phyloP scores from a whole-genome alignment of 139 green algal species.

The Diplosphaera chodatii region DNA sequence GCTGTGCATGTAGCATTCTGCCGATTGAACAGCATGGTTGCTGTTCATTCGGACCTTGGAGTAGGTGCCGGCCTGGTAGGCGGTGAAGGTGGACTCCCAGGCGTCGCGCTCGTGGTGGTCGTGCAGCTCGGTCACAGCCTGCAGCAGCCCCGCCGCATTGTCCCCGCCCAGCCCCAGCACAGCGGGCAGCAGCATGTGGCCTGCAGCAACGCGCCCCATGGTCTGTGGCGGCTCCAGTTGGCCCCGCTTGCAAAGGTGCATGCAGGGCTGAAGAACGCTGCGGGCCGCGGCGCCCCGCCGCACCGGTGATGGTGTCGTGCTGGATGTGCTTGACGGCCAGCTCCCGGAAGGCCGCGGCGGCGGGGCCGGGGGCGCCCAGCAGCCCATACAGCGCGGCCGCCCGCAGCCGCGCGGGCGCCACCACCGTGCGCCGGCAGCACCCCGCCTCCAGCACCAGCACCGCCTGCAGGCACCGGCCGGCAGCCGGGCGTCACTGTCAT shows the following conservation, averaged over 20 bases:
- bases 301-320: constrained; percentile 52
- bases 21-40: no score
- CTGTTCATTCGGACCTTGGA: constrained; percentile 50
- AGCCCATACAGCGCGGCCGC: constrained; percentile 44
- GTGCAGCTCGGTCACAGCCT: constrained; percentile 39
- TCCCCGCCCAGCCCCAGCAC: constrained; percentile 17
- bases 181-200: constrained; percentile 54
- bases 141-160: constrained; percentile 23
- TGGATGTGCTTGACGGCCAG: constrained; percentile 74
- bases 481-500: no score
- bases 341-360: constrained; percentile 23
- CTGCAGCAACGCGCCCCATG: constrained; percentile 2
- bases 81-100: constrained; percentile 58
- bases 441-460: constrained; percentile 33
- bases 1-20: no score
- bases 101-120: constrained; percentile 62
- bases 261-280: no score
- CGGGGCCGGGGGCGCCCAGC: constrained; percentile 34
- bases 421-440: constrained; percentile 36
- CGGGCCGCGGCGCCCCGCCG: no score
- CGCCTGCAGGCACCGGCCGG: no score
- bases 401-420: constrained; percentile 44
- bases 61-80: constrained; percentile 57
- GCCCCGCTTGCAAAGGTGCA: no score
- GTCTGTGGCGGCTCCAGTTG: no score